Evolutionary conservation across 108 stramenopile species (phyloP).

Genomic region (Parmales sp.): DNA sequence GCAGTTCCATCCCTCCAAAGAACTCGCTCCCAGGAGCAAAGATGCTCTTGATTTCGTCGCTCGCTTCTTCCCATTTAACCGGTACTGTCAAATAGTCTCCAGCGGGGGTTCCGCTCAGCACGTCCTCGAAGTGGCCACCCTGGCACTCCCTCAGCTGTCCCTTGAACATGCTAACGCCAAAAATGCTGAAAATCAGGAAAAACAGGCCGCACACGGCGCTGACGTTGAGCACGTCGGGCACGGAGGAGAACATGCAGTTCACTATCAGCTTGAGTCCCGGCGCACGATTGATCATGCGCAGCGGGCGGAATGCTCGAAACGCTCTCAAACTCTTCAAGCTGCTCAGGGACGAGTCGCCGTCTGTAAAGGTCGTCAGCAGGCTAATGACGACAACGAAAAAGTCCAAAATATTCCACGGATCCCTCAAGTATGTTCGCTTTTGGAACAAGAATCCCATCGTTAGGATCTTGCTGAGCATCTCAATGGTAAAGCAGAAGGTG

Average conservation of each 20-base stretch:
- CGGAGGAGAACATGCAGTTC: constrained; percentile 47
- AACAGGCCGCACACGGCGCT: constrained; percentile 33
- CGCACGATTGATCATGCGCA: constrained; percentile 50
- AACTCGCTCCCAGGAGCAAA: too few relatives aligned
- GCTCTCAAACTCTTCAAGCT: constrained; percentile 32
- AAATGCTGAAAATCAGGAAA: constrained; percentile 53
- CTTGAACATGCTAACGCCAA: constrained; percentile 52
- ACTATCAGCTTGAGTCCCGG: constrained; percentile 57
- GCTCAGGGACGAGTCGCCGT: not conserved
- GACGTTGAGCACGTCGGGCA: constrained; percentile 52
- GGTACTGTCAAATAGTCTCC: too few relatives aligned
- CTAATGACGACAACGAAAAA: constrained; percentile 42
- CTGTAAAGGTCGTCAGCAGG: not conserved
- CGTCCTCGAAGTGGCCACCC: constrained; percentile 2
- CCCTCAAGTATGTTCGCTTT: constrained; percentile 31
- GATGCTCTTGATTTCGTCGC: too few relatives aligned
- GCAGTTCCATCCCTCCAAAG: too few relatives aligned
- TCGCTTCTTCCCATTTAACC: too few relatives aligned
- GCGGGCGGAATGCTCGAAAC: constrained; percentile 50
- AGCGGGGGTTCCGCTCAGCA: too few relatives aligned
- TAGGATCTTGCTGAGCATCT: constrained; percentile 53
- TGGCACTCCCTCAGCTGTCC: constrained; percentile 22
- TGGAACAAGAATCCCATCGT: constrained; percentile 38
- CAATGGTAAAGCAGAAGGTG: constrained; percentile 38
- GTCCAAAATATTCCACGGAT: constrained; percentile 57